A percentile compares a stretch with the other conserved stretches of the same genome.
phyloP scores from a whole-genome alignment of 768 basidiomycete species.

The Rhodotorula toruloides region DNA sequence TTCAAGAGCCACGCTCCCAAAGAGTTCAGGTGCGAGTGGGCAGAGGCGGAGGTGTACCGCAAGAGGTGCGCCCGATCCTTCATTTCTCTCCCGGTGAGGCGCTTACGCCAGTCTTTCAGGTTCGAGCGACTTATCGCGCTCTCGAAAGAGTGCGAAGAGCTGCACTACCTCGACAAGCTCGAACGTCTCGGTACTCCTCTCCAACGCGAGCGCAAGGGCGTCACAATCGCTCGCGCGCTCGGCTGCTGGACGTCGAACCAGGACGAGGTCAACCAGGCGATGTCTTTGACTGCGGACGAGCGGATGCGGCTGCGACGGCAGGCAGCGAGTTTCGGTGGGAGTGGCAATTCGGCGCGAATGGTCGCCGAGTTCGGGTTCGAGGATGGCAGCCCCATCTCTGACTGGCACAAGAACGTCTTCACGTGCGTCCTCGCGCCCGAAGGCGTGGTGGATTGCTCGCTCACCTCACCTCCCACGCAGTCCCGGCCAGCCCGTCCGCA shows the following conservation, averaged over 20 bases:
- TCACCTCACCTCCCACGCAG: background rate
- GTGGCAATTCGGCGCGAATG: background rate
- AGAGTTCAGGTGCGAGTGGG: conserved; percentile 13
- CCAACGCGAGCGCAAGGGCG: conserved; percentile 18
- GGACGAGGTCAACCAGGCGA: conserved; percentile 4
- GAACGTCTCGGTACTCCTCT: conserved; percentile 17
- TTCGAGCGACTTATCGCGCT: conserved; percentile 23
- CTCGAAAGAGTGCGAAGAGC: conserved; percentile 18
- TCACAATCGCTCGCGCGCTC: conserved; percentile 14
- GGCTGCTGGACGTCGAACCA: conserved; percentile 28
- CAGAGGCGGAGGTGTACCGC: conserved; percentile 14
- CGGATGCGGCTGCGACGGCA: too few relatives aligned
- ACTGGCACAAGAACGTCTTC: too few relatives aligned
- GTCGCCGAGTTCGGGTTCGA: conserved; percentile 14
- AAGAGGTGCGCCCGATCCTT: conserved; percentile 11
- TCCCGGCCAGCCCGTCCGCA: conserved; percentile 17
- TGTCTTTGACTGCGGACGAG: background rate
- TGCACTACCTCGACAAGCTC: conserved; percentile 13
- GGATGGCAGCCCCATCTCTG: too few relatives aligned
- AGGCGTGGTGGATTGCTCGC: conserved; percentile 8
- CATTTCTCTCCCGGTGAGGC: background rate
- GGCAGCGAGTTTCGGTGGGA: background rate
- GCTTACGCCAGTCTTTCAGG: background rate
- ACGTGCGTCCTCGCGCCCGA: background rate
- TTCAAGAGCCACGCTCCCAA: conserved; percentile 30